Percentiles rank a stretch among this genome's conserved stretches.
These are phyloP conservation scores for Ceratocystis ficicola DNA, from an alignment of 2,329 filamentous ascomycete species.

Conservation along the genomic window DNA sequence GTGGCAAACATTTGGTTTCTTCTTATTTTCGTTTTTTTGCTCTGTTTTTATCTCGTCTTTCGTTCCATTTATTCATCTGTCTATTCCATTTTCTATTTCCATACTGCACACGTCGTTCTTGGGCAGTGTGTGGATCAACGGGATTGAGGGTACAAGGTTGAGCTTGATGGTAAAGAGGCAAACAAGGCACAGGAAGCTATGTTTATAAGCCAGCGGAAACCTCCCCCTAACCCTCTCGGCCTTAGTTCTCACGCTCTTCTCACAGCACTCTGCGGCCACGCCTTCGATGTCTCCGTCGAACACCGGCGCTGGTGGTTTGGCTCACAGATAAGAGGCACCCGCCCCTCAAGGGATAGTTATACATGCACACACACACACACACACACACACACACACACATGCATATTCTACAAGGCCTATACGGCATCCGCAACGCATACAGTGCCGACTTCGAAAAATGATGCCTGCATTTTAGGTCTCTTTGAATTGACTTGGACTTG, in stretches of 20 bases:
- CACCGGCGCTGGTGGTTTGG: no score
- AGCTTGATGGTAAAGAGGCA: neutral
- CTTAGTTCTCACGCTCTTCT: no score
- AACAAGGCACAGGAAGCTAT: conserved; percentile 4
- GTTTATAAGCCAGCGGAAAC: neutral
- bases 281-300: no score
- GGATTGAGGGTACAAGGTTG: neutral
- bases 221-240: no score
- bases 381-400: no score
- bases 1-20: neutral
- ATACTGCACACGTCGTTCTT: neutral
- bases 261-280: no score
- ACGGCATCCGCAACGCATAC: neutral
- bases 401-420: neutral
- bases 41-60: neutral
- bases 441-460: neutral
- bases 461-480: neutral
- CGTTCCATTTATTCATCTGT: neutral
- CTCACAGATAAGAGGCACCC: no score
- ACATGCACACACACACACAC: no score
- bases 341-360: no score
- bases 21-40: no score
- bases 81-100: neutral
- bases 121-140: neutral
- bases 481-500: neutral